Conservation (phyloP, 495 filamentous ascomycete species). For the Penicillium riverlandense region DNA sequence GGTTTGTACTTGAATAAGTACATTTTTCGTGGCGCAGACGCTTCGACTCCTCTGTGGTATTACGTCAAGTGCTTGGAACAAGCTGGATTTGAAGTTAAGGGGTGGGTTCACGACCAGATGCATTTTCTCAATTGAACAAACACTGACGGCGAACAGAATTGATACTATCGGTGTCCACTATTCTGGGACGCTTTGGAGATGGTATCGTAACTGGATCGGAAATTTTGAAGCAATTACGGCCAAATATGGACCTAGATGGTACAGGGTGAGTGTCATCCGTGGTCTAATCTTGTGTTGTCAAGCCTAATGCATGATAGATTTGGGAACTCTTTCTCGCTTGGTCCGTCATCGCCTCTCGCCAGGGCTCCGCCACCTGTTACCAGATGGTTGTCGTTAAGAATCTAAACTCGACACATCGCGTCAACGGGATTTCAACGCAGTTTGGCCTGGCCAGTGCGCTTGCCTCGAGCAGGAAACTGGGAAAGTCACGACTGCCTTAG, state of each 20-base stretch:
- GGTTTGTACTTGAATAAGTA: slow-evolving; percentile 92
- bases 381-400: slow-evolving; percentile 27
- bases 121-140: neutral
- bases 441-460: slow-evolving; percentile 19
- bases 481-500: slow-evolving; percentile 4
- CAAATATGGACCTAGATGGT: slow-evolving; percentile 47
- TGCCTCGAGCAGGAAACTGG: slow-evolving; percentile 11
- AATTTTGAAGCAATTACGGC: slow-evolving; percentile 43
- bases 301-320: slow-evolving; percentile 11
- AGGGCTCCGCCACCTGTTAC: slow-evolving; percentile 23
- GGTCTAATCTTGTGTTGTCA: neutral
- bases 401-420: slow-evolving; percentile 20
- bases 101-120: slow-evolving; percentile 4
- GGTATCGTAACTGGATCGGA: slow-evolving; percentile 50
- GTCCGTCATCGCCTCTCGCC: slow-evolving; percentile 23
- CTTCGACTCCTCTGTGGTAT: slow-evolving; percentile 70
- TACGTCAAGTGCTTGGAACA: slow-evolving; percentile 63
- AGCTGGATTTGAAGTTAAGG: slow-evolving; percentile 60
- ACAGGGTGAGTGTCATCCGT: slow-evolving; percentile 32
- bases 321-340: slow-evolving; percentile 28
- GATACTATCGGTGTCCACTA: slow-evolving; percentile 52
- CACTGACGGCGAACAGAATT: slow-evolving; percentile 13
- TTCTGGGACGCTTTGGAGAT: slow-evolving; percentile 48
- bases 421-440: slow-evolving; percentile 17
- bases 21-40: slow-evolving; percentile 83